A percentile compares a stretch with the other conserved stretches of the same genome.
phyloP scores from a whole-genome alignment of 345 rosid genomes.

The Acer saccharum region DNA sequence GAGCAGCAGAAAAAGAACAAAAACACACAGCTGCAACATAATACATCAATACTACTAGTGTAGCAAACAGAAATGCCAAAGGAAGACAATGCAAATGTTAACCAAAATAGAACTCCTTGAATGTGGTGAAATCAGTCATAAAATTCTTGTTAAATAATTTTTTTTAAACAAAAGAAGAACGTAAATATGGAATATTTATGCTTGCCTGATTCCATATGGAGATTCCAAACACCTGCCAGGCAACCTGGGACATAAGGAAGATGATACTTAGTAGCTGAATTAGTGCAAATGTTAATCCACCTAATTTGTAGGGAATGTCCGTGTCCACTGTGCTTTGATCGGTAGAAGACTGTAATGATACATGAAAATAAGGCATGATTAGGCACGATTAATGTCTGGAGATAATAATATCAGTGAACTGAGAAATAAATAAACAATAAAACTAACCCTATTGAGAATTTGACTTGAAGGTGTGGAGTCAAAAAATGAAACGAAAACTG shows the following conservation, averaged over 20 bases:
- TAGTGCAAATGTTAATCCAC: constrained; percentile 74
- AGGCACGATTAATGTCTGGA: neutral
- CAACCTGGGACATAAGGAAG: constrained; percentile 60
- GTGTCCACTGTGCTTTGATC: constrained; percentile 79
- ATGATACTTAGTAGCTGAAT: constrained; percentile 70
- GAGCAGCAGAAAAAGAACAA: too few relatives aligned
- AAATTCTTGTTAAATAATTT: too few relatives aligned
- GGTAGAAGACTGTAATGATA: constrained; percentile 56
- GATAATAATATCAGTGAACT: neutral
- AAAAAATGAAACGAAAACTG: constrained; percentile 67
- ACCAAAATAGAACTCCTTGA: too few relatives aligned
- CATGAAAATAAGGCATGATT: neutral
- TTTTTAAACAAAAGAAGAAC: too few relatives aligned
- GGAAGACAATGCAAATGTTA: too few relatives aligned
- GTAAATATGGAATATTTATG: neutral
- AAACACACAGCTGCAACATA: too few relatives aligned
- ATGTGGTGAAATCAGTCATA: too few relatives aligned
- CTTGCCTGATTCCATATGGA: constrained; percentile 69
- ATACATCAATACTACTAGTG: neutral
- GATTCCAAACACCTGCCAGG: constrained; percentile 68
- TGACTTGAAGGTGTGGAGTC: constrained; percentile 73
- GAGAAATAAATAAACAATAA: neutral
- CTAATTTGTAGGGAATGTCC: constrained; percentile 76
- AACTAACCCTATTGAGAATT: constrained; percentile 62
- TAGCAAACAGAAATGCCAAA: neutral